phyloP scores from a whole-genome alignment of 306 rosid genomes.

The Vicia villosa region DNA sequence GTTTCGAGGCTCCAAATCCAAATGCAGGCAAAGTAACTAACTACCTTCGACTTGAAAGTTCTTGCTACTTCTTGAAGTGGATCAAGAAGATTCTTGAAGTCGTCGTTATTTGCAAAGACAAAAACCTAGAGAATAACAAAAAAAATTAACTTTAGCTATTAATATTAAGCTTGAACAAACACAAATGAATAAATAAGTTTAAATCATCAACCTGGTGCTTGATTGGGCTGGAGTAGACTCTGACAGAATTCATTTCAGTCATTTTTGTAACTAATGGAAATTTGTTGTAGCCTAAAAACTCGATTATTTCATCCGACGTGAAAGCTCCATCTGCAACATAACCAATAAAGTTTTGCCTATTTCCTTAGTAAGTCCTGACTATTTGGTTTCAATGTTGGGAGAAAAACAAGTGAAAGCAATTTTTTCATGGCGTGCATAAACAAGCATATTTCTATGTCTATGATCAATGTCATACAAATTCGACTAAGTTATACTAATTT shows the following conservation, averaged over 20 bases:
- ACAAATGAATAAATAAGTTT: conserved; percentile 26
- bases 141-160: conserved; percentile 23
- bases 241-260: conserved; percentile 73
- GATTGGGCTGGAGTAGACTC: conserved; percentile 75
- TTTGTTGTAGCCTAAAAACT: conserved; percentile 76
- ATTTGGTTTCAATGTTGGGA: conserved; percentile 8
- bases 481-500: no score
- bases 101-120: conserved; percentile 60
- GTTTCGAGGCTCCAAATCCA: conserved; percentile 30
- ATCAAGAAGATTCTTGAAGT: conserved; percentile 60
- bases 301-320: conserved; percentile 54
- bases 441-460: background rate
- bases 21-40: conserved; percentile 29
- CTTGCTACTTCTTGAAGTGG: conserved; percentile 75
- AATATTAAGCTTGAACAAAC: conserved; percentile 7
- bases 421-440: conserved; percentile 1
- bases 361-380: conserved; percentile 24
- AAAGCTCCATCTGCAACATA: conserved; percentile 72
- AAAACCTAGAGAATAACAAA: conserved; percentile 58
- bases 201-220: conserved; percentile 66
- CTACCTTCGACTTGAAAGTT: conserved; percentile 85
- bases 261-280: conserved; percentile 78
- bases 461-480: no score
- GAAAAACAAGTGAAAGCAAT: conserved; percentile 19
- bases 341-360: conserved; percentile 27